Base-by-base conservation (phyloP, 345 rosid genomes). In the Dovyalis caffra region DNA sequence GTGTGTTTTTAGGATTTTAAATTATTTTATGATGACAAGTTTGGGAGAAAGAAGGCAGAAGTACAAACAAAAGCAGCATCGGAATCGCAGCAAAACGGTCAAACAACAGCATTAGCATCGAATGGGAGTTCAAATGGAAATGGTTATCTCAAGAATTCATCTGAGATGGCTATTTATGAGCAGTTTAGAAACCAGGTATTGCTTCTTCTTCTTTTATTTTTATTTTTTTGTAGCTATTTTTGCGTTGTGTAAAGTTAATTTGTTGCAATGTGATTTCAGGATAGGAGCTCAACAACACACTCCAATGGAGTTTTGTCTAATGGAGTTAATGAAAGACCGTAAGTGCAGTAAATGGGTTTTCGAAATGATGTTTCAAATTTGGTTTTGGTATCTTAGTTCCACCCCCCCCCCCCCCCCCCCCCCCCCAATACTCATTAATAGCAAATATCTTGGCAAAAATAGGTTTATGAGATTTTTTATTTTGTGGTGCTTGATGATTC, bases 11-110 rank as follows among this genome's bases (percentile, higher is more conserved):
- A 88, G 91, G 95, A 95, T 79, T 90, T 90, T 88, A 88, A 89
- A 85, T 68, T 87, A 62, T 82, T 85, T 87, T 95, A 86, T 82
- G 89, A 91, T 86, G 87, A 82, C 76, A 89, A 95, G 98, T 95
- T 95, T 88, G 97, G 98, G 88, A 92, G 94, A 80, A 91, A 88
- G 94, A 90, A 76, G 87, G 28, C 69, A 12, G 32, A 86, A 47
- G 88, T 84, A 57, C 67, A 37, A 83, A 81, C n/a, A 77, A 75
- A 64, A 28, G 12, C n/a, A n/a, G 21, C n/a, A 32, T 21, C 69
- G n/a, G 74, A 5, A 1, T 64, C 40, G 74, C 84, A 67, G 89
- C 81, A 53, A 72, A 82, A 69, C 77, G 78, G 35, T 82, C 71
- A 23, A 34, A 82, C 31, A 81, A 78, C 47, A 88, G 87, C 64